Conservation (phyloP, 495 filamentous ascomycete genomes). For the Copromyces sp. region DNA sequence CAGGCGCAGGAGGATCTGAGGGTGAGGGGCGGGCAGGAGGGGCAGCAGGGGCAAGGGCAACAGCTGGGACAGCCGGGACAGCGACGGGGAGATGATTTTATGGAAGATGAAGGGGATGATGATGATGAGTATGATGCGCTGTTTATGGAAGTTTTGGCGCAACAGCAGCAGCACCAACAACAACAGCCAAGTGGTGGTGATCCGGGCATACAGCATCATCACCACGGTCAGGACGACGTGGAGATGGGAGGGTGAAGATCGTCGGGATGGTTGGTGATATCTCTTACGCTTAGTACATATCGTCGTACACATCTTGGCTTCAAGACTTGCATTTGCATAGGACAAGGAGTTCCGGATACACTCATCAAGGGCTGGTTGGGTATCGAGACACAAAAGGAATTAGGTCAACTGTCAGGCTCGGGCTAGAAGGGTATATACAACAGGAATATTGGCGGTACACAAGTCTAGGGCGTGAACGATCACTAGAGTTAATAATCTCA, state of each 20-base stretch:
- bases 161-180: neutral
- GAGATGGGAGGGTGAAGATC: slow-evolving; percentile 21
- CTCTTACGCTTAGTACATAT: neutral
- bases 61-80: neutral
- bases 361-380: neutral
- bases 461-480: neutral
- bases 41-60: neutral
- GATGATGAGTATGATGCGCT: slow-evolving; percentile 42
- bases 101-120: slow-evolving; percentile 39
- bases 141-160: slow-evolving; percentile 38
- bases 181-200: neutral
- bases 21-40: slow-evolving; percentile 1
- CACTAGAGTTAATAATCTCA: neutral
- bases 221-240: slow-evolving; percentile 8
- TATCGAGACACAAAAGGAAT: neutral
- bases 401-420: neutral
- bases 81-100: slow-evolving; percentile 16
- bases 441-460: neutral
- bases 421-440: neutral
- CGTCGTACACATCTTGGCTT: neutral
- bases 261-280: neutral
- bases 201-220: neutral
- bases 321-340: neutral
- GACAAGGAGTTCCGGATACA: neutral
- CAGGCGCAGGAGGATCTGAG: slow-evolving; percentile 7